Conservation (phyloP, 441 rosid species). For the Euphorbia celastroides region DNA sequence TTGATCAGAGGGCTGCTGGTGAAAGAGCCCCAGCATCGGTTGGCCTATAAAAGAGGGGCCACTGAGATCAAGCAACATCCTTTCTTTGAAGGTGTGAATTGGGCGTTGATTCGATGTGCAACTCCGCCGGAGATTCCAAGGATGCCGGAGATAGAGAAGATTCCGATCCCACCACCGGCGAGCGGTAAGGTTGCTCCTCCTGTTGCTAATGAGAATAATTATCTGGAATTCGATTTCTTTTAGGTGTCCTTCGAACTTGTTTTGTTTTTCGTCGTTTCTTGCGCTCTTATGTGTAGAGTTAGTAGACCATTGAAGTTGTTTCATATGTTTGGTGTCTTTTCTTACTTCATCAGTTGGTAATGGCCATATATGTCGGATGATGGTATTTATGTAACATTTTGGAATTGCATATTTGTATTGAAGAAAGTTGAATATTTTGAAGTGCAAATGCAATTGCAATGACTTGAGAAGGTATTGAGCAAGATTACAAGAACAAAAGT, state of each 20-base stretch:
- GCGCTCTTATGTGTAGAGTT: slow-evolving; percentile 16
- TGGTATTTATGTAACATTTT: no score
- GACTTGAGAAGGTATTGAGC: no score
- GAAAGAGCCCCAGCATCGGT: slow-evolving; percentile 79
- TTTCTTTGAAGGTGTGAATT: slow-evolving; percentile 78
- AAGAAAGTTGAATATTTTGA: no score
- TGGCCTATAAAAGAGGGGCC: slow-evolving; percentile 77
- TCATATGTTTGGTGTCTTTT: no score
- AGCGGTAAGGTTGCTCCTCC: slow-evolving; percentile 29
- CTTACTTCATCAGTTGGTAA: no score
- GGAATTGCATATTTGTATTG: no score
- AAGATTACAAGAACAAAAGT: no score
- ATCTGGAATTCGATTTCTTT: slow-evolving; percentile 87
- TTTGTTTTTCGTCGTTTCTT: slow-evolving; percentile 11
- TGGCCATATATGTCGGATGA: no score
- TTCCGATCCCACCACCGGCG: slow-evolving; percentile 30
- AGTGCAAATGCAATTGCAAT: no score
- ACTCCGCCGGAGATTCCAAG: slow-evolving; percentile 80
- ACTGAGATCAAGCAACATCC: slow-evolving; percentile 85
- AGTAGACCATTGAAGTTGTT: slow-evolving; percentile 12
- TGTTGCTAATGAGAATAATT: slow-evolving; percentile 37
- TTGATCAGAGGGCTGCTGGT: slow-evolving; percentile 69
- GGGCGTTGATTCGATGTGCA: slow-evolving; percentile 81
- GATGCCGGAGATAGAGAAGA: slow-evolving; percentile 48
- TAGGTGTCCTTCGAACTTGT: slow-evolving; percentile 19